phyloP scores from a whole-genome alignment of 1,139 yeast genomes.

The Scheffersomyces illinoinensis region DNA sequence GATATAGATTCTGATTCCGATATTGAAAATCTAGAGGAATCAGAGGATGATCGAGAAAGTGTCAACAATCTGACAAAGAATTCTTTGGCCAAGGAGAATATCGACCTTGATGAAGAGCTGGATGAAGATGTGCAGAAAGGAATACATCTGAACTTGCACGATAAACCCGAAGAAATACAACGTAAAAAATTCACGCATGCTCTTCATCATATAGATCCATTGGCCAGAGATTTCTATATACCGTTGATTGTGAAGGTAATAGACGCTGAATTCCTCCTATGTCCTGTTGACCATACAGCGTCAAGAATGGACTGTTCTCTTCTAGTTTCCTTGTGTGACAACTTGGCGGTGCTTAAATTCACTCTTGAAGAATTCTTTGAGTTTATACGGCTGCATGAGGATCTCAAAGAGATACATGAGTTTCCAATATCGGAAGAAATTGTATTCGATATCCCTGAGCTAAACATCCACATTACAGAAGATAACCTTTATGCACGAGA shows the following conservation, averaged over 20 bases:
- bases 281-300: slow-evolving; percentile 17
- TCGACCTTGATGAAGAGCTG: not conserved
- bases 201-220: not conserved
- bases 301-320: slow-evolving; percentile 12
- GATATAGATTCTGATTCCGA: slow-evolving; percentile 16
- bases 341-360: slow-evolving; percentile 13
- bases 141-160: not conserved
- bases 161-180: slow-evolving; percentile 1
- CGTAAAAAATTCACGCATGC: not conserved
- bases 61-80: not conserved
- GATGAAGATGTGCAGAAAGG: slow-evolving; percentile 1
- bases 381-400: slow-evolving; percentile 27
- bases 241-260: slow-evolving; percentile 23
- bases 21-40: slow-evolving; percentile 14
- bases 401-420: slow-evolving; percentile 24
- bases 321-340: slow-evolving; percentile 26
- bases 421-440: slow-evolving; percentile 32
- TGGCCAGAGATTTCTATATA: slow-evolving; percentile 1
- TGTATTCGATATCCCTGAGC: slow-evolving; percentile 31
- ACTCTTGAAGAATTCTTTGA: slow-evolving; percentile 29
- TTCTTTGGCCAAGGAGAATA: not conserved
- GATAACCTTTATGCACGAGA: slow-evolving; percentile 38
- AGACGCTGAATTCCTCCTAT: slow-evolving; percentile 25
- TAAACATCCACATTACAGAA: slow-evolving; percentile 37
- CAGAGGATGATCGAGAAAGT: slow-evolving; percentile 1